A percentile compares a stretch with the other conserved stretches of the same genome.
phyloP scores from a whole-genome alignment of 164 flowering plant species.

The Sextonia rubra region DNA sequence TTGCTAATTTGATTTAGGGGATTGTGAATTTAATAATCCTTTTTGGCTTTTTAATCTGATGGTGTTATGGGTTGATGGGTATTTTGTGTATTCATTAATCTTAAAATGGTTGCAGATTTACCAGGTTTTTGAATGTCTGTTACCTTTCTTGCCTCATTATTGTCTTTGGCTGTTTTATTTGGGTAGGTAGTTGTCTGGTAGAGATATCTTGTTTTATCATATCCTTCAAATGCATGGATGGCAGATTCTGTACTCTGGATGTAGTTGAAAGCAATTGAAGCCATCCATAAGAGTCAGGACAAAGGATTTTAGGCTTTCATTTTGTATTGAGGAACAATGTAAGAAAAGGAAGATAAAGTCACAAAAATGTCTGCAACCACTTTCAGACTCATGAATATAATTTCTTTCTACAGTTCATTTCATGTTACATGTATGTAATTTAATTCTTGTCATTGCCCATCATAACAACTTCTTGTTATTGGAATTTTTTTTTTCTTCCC shows the following conservation, averaged over 20 bases:
- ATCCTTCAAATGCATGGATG: not conserved
- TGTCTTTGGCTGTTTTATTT: not conserved
- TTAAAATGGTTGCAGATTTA: too few relatives aligned
- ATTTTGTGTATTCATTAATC: too few relatives aligned
- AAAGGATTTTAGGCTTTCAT: not conserved
- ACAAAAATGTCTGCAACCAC: not conserved
- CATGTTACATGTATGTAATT: not conserved
- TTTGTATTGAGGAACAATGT: not conserved
- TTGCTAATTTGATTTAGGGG: too few relatives aligned
- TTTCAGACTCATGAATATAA: not conserved
- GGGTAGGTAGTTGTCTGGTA: not conserved
- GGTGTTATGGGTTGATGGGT: too few relatives aligned
- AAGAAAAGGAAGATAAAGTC: not conserved
- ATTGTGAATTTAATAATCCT: too few relatives aligned
- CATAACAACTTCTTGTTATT: not conserved
- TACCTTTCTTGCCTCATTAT: not conserved
- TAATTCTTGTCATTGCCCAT: not conserved
- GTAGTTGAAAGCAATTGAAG: not conserved
- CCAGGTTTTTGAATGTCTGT: not conserved
- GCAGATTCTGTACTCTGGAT: constrained; percentile 1
- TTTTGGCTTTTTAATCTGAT: too few relatives aligned
- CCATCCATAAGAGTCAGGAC: not conserved
- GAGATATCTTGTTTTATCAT: not conserved
- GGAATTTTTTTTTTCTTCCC: not conserved
- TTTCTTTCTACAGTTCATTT: not conserved